phyloP scores from a whole-genome alignment of 352 stramenopile genomes.

The Achlya hypogyna region DNA sequence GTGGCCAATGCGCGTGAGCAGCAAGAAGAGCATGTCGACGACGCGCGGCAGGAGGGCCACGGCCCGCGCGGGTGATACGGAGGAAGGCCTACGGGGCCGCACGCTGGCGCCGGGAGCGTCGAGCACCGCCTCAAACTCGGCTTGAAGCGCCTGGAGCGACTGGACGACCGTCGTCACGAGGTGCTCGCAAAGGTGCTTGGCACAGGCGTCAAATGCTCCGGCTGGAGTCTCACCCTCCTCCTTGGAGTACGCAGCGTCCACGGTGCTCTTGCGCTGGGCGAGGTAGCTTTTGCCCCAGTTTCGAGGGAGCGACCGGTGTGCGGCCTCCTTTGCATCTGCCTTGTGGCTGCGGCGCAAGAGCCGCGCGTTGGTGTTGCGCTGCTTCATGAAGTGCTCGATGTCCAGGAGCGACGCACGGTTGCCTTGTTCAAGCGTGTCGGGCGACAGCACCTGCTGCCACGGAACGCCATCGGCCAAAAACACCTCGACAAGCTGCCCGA shows the following conservation, averaged over 20 bases:
- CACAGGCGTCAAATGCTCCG: background rate
- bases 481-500: conserved; percentile 45
- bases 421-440: conserved; percentile 34
- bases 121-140: background rate
- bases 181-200: background rate
- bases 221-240: background rate
- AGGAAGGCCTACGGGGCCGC: background rate
- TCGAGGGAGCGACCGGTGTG: conserved; percentile 41
- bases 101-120: background rate
- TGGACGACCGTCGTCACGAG: conserved; percentile 25
- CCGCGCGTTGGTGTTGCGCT: conserved; percentile 36
- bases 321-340: conserved; percentile 9
- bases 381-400: conserved; percentile 43
- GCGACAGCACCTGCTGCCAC: conserved; percentile 43
- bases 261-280: conserved; percentile 24
- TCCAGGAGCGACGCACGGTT: conserved; percentile 36
- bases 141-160: background rate
- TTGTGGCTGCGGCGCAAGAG: conserved; percentile 25
- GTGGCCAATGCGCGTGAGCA: conserved; percentile 34
- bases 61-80: background rate
- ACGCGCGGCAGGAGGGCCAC: conserved; percentile 35
- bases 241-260: conserved; percentile 9
- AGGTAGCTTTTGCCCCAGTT: conserved; percentile 58
- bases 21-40: conserved; percentile 44
- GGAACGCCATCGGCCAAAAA: conserved; percentile 35